Evolutionary conservation across 306 rosid genomes (phyloP), one percentile per base, ranked within the genome.

Genomic region (Oemleria cerasiformis): DNA sequence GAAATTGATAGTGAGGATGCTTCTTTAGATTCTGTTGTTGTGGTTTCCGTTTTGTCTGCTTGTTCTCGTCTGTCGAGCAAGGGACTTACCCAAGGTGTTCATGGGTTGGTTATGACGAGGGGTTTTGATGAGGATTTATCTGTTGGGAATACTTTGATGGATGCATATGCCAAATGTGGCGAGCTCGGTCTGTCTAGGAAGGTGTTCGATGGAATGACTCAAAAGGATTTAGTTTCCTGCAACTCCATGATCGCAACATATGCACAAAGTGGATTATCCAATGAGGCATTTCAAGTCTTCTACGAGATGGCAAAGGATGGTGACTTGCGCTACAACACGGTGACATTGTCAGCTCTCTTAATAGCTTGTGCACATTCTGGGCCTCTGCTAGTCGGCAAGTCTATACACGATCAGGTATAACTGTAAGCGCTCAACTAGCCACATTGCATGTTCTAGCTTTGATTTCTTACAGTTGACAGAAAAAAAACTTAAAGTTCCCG

Each of bases 91-190:
- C 87, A 83, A 73, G 83, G 86, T 70, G 73, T 87, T 73, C 96
- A 86, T 79, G 88, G 97, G 10, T 75, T 84, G 3, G 90, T 86
- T 78, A 23, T 84, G 47, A 92, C 87, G 65, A 83, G 79, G 56
- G 98, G 98, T 48, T 80, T 92, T 70, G 82, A 80, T 17, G 86
- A 66, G 71, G 70, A 82, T 67, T 73, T 79, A 66, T 83, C 86
- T 1, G 88, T 85, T 75, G 90, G 88, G 67, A 92, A 92, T 75
- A 90, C 92, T 45, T 86, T 92, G 88, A 84, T 90, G 86, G 98
- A 90, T 77, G 92, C 96, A 13, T 92, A 88, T 82, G 92, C 98
- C 14, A 90, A 87, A 83, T 90, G 88, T 43, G 80, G 96, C n/a
- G 84, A 87, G 77, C 74, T 73, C 25, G 21, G 45, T 43, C 76